Evolutionary conservation across 306 rosid genomes (phyloP).

Genomic region (Echinosophora koreensis): DNA sequence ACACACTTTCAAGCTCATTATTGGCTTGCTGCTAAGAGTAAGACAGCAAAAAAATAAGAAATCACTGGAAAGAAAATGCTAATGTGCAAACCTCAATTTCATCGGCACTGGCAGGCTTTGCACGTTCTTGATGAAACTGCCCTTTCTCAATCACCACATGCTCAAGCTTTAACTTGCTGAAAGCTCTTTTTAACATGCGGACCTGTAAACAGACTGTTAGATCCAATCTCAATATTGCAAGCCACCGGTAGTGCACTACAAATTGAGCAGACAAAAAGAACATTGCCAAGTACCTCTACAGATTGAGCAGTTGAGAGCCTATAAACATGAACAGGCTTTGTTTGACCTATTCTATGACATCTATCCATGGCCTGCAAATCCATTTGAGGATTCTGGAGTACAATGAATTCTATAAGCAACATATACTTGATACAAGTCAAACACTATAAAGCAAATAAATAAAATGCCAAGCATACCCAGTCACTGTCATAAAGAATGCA

Average conservation of each 20-base stretch:
- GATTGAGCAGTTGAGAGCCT: slow-evolving; percentile 97
- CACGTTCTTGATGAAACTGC: slow-evolving; percentile 83
- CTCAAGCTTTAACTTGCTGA: slow-evolving; percentile 96
- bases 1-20: background rate
- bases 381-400: slow-evolving; percentile 89
- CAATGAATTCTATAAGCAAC: slow-evolving; percentile 39
- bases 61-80: slow-evolving; percentile 11
- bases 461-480: slow-evolving; percentile 69
- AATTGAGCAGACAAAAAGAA: slow-evolving; percentile 4
- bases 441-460: slow-evolving; percentile 19
- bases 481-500: slow-evolving; percentile 98
- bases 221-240: slow-evolving; percentile 31
- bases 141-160: slow-evolving; percentile 96
- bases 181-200: slow-evolving; percentile 94
- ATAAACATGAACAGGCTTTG: slow-evolving; percentile 97
- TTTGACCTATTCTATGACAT: slow-evolving; percentile 96
- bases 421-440: background rate
- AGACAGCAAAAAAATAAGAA: background rate
- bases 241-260: background rate
- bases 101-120: slow-evolving; percentile 45
- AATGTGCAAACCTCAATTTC: slow-evolving; percentile 65
- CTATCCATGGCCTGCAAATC: slow-evolving; percentile 99
- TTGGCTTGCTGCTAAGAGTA: background rate
- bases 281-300: slow-evolving; percentile 65
- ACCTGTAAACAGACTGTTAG: slow-evolving; percentile 63